Evolutionary conservation across 1,284 basidiomycete genomes (phyloP), one percentile per base, ranked within the genome.

Genomic region (Irpex sp.): DNA sequence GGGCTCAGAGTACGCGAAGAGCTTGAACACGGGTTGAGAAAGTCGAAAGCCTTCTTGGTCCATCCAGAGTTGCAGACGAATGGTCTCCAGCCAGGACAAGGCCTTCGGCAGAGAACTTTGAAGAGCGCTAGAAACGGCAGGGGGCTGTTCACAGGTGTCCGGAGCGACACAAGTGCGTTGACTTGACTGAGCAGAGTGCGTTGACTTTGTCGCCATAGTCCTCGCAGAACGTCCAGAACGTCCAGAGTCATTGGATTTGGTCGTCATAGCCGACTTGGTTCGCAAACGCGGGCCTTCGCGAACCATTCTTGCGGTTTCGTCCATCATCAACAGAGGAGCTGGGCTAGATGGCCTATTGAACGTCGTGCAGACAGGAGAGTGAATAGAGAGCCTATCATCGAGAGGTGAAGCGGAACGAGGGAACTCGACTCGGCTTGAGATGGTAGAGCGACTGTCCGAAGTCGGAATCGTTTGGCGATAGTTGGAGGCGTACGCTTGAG

Each of bases 41-140:
- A 82, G 80, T 34, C 90, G 84, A 67, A 89, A 91, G 5, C 89
- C 87, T 75, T 93, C 92, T 74, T 93, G 92, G 70, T 93, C 92
- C 37, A 93, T 86, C 74, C 86, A 82, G 36, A 93, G 75, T 63
- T 90, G 84, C n/a, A 93, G 73, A 38, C 73, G 75, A 17, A 78
- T 77, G 57, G 80, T 77, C 62, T 80, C 77, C 7, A 91, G 78
- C 85, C 86, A 89, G 1, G 73, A 67, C 1, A 86, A 70, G 47
- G 77, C 72, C 15, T 69, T 67, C 0, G 82, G 81, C 31, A 34
- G 31, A 34, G 31, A 0, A 34, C 31, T 34, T 34, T 34, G 31
- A 34, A 34, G 31, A 13, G 84, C 72, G 40, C 63, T 65, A 26
- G 64, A 48, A 38, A 70, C 58, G 57, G 57, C 65, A 13, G 15